These are phyloP conservation scores for Flaveria brownii DNA, from an alignment of 129 eudicot genomes.

Conservation along the genomic window DNA sequence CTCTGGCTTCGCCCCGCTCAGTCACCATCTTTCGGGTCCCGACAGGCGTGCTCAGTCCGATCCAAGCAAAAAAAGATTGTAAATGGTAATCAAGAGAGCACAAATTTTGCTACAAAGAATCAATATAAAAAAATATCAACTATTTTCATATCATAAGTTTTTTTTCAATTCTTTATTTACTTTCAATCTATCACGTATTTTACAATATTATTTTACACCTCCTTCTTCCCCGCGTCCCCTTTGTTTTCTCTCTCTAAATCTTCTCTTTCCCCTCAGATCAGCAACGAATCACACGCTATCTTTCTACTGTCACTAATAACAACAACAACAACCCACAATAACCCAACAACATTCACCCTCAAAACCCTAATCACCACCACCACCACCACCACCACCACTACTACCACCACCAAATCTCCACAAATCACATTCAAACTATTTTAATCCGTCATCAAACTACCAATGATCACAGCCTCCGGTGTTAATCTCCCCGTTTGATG, in stretches of 20 bases:
- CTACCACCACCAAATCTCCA: background rate
- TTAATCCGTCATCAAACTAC: slow-evolving; percentile 7
- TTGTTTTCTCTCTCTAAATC: slow-evolving; percentile 35
- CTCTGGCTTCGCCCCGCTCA: too few relatives aligned
- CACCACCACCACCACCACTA: too few relatives aligned
- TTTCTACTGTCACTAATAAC: slow-evolving; percentile 9
- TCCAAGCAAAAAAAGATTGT: too few relatives aligned
- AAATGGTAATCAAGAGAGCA: too few relatives aligned
- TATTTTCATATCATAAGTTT: too few relatives aligned
- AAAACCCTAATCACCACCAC: slow-evolving; percentile 51
- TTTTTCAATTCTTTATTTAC: too few relatives aligned
- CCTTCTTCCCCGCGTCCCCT: slow-evolving; percentile 44
- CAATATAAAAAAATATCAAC: too few relatives aligned
- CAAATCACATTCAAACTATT: slow-evolving; percentile 46
- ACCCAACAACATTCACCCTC: background rate
- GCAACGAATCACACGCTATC: slow-evolving; percentile 32
- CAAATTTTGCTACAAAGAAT: too few relatives aligned
- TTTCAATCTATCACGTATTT: too few relatives aligned
- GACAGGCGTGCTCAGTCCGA: too few relatives aligned
- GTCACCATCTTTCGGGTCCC: too few relatives aligned
- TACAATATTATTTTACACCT: slow-evolving; percentile 20
- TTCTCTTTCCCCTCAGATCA: slow-evolving; percentile 23
- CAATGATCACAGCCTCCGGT: slow-evolving; percentile 12
- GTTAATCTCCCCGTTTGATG: slow-evolving; percentile 43
- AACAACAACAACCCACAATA: background rate